Evolutionary conservation across 352 stramenopile genomes (phyloP).

Genomic region (Globisporangium abappressorium): DNA sequence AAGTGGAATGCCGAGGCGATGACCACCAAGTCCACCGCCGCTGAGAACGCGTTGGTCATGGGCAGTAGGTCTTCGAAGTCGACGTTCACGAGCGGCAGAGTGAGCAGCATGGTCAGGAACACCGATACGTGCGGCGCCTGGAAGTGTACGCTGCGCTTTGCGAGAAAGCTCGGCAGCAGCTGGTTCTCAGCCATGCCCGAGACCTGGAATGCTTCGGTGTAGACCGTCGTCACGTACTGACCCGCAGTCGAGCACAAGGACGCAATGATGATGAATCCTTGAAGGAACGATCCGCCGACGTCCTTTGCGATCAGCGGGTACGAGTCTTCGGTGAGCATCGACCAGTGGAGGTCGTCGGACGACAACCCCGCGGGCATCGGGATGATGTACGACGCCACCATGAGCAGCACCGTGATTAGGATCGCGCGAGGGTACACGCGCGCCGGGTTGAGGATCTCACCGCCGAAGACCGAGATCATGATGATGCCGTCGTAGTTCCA

Average conservation of each 20-base stretch:
- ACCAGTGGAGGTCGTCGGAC: background rate
- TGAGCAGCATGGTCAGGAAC: constrained; percentile 31
- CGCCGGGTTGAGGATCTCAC: constrained; percentile 85
- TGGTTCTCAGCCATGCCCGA: constrained; percentile 69
- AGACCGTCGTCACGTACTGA: constrained; percentile 85
- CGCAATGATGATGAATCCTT: constrained; percentile 70
- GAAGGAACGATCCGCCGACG: constrained; percentile 71
- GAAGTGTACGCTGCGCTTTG: constrained; percentile 39
- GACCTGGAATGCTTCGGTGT: constrained; percentile 80
- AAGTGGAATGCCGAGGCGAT: constrained; percentile 89
- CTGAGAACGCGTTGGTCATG: constrained; percentile 91
- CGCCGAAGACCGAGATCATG: constrained; percentile 87
- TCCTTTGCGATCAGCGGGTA: constrained; percentile 69
- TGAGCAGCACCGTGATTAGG: constrained; percentile 65
- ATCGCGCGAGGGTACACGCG: constrained; percentile 86
- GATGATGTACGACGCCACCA: constrained; percentile 83
- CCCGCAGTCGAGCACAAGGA: constrained; percentile 79
- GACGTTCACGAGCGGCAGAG: constrained; percentile 41
- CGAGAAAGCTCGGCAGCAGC: constrained; percentile 71
- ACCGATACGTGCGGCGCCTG: constrained; percentile 37
- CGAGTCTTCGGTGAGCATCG: constrained; percentile 77
- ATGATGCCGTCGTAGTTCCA: constrained; percentile 96
- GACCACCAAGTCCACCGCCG: constrained; percentile 83
- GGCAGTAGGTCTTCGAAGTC: constrained; percentile 76
- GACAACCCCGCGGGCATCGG: constrained; percentile 72